These are phyloP conservation scores for Cucumis hystrix DNA, from an alignment of 306 rosid species.

Conservation along the genomic window DNA sequence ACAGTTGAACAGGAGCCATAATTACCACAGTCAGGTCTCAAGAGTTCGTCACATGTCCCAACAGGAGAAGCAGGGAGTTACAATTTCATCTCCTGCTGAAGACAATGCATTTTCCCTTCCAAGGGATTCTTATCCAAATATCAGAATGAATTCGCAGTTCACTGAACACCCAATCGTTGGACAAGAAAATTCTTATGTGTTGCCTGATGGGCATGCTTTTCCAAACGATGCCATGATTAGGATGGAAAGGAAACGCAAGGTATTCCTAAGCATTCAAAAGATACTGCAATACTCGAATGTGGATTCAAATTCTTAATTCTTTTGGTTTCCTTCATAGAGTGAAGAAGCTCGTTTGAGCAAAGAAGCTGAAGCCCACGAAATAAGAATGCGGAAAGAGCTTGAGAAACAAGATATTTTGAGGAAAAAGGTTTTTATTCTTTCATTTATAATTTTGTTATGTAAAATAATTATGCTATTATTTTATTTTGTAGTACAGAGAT, in stretches of 20 bases:
- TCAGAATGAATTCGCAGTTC: slow-evolving; percentile 37
- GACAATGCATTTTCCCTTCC: slow-evolving; percentile 32
- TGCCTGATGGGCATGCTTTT: slow-evolving; percentile 38
- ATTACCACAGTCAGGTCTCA: slow-evolving; percentile 45
- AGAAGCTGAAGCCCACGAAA: slow-evolving; percentile 79
- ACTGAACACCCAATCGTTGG: slow-evolving; percentile 40
- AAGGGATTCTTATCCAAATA: slow-evolving; percentile 43
- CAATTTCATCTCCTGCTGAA: slow-evolving; percentile 40
- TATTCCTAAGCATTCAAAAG: slow-evolving; percentile 18
- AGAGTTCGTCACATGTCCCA: slow-evolving; percentile 57
- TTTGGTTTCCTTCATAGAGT: slow-evolving; percentile 29
- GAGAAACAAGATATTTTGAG: slow-evolving; percentile 88
- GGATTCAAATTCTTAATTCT: slow-evolving; percentile 4
- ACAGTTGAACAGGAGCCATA: slow-evolving; percentile 48
- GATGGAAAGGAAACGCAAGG: slow-evolving; percentile 82
- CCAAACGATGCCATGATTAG: slow-evolving; percentile 35
- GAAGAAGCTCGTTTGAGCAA: slow-evolving; percentile 57
- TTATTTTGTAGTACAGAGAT: background rate
- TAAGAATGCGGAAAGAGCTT: slow-evolving; percentile 74
- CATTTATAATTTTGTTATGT: background rate
- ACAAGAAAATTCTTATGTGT: slow-evolving; percentile 40
- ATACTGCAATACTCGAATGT: background rate
- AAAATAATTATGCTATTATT: background rate
- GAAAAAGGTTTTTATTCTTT: slow-evolving; percentile 54
- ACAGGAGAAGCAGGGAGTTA: slow-evolving; percentile 50